Base-by-base conservation (phyloP, 345 rosid genomes). In the Murraya koenigii region DNA sequence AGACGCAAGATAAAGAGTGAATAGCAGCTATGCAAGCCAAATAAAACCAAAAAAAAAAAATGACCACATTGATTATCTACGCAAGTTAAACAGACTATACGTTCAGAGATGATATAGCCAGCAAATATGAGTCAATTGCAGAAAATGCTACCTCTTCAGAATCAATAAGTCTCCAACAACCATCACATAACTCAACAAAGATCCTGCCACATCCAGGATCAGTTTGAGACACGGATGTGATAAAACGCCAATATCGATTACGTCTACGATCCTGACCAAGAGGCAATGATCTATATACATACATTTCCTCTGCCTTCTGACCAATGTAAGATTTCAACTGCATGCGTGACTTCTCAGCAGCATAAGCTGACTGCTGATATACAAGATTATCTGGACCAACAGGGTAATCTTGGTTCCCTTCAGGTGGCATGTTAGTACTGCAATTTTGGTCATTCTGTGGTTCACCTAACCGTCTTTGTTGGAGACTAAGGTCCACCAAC, bases 121-220 rank as follows among this genome's bases (percentile, higher is more conserved):
- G 71, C 55, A 41, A 26, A 65, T 3, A 47, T 66, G 25, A 59
- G 33, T 28, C 47, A 59, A 30, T 67, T 44, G 52, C 47, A 41
- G 58, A 49, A 38, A 76, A 63, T 44, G 64, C 64, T 84, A 94
- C 98, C 93, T 88, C 91, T 82, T 88, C 91, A 17, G 92, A 84
- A 79, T 94, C 97, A 75, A 94, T 90, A 77, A 94, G 86, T 75
- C 94, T 91, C 98, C 98, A 94, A 15, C 69, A 81, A 23, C 93
- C 92, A 78, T 91, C 91, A 23, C 77, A 87, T 72, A 92, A 84
- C 82, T 94, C 98, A 66, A 92, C 90, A 33, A 94, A 92, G 71
- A 94, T 87, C 81, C 98, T 88, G 65, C 96, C 98, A 84, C 92
- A 87, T 66, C 97, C 92, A 49, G 96, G 98, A 87, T 94, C 97